These are phyloP conservation scores for Syncephalastrum racemosum DNA, from an alignment of 371 early-diverging fungal species.

Conservation along the genomic window DNA sequence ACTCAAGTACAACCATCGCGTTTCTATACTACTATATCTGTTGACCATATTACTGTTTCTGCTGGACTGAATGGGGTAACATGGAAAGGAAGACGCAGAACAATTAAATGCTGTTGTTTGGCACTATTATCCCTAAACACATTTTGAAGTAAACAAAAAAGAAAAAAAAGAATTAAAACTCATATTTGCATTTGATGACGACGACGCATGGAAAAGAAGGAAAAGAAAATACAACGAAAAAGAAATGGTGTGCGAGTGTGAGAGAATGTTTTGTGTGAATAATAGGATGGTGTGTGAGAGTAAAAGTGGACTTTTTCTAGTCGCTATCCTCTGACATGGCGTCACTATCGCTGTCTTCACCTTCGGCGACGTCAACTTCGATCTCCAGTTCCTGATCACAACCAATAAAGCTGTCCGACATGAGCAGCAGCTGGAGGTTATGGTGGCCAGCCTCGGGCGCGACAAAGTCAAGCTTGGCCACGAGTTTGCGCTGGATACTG, in stretches of 20 bases:
- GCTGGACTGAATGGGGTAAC: too few species aligned
- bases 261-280: too few species aligned
- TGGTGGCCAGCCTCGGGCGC: constrained; percentile 73
- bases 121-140: too few species aligned
- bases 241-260: background rate
- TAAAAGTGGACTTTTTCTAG: background rate
- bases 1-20: too few species aligned
- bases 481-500: constrained; percentile 67
- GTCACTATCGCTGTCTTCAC: constrained; percentile 41
- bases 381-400: constrained; percentile 95
- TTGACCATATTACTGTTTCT: too few species aligned
- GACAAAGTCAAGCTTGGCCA: constrained; percentile 79
- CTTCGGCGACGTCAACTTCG: constrained; percentile 65
- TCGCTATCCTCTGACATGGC: constrained; percentile 8
- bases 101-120: too few species aligned
- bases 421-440: constrained; percentile 77
- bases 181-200: background rate
- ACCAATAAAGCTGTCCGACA: constrained; percentile 93
- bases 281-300: background rate
- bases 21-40: too few species aligned
- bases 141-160: too few species aligned
- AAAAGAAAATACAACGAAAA: background rate
- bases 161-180: too few species aligned
- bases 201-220: constrained; percentile 6
- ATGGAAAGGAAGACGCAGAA: too few species aligned